Evolutionary conservation across 1,139 yeast genomes (phyloP), one percentile per base, ranked within the genome.

Genomic region (Diutina sp.): DNA sequence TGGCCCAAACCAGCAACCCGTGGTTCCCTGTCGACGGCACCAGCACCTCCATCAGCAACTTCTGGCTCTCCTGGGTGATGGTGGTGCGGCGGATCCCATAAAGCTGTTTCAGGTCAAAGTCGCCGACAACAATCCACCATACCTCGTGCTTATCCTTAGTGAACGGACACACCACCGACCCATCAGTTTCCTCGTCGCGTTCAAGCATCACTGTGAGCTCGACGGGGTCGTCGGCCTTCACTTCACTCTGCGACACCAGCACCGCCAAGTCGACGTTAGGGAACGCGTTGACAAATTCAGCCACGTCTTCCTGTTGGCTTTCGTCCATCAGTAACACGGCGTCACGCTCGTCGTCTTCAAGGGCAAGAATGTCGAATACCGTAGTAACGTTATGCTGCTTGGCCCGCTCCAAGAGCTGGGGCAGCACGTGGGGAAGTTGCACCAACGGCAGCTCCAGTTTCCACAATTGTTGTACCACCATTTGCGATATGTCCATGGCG

Each of bases 81-180:
- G 79, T 69, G 0, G 87, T 76, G 66, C 85, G 85, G 66, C 86
- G 87, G 59, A 90, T 84, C 0, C 90, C 93, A 63, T 83, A 86
- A 35, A 93, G 69, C 62, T 85, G 87, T 59, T 78, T 81, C 1
- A 78, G 72, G 1, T 70, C 64, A 0, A 78, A 66, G 60, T 87
- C 87, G 12, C 98, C 98, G 54, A 91, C 70, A 8, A 91, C 85
- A 32, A 93, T 67, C 93, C 93, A 86, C 97, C 97, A 93, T 70
- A 80, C 70, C 66, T 93, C 98, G n/a, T 72, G 68, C 68, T 86
- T 88, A 3, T 71, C 66, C 55, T 65, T 70, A 1, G 95, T 89
- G 64, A 72, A 87, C 55, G 90, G 73, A 9, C 77, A 79, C 3
- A 85, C 90, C 1, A 66, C 66, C 55, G 85, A 69, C 60, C 82